Conservation (phyloP, 1,284 basidiomycete species). For the Trichosporon sp. region DNA sequence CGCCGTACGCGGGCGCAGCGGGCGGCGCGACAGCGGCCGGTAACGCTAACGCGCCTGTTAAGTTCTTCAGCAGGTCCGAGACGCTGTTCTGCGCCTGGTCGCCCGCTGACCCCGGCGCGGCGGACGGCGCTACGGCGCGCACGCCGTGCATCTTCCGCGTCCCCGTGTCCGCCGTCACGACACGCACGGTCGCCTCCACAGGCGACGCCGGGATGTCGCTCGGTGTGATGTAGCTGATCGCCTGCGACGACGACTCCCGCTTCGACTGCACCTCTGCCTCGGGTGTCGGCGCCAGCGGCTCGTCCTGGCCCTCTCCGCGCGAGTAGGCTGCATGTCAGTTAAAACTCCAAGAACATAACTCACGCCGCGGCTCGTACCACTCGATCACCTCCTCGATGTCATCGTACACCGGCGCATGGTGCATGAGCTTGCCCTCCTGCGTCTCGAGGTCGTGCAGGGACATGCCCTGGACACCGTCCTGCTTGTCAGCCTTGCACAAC, state of each 20-base stretch:
- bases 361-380: conserved; percentile 33
- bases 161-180: conserved; percentile 10
- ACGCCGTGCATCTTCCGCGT: conserved; percentile 12
- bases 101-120: not conserved
- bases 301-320: not conserved
- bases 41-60: not conserved
- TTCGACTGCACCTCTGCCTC: conserved; percentile 31
- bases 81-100: conserved; percentile 1
- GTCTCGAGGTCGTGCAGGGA: conserved; percentile 29
- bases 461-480: conserved; percentile 27
- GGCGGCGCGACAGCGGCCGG: not conserved
- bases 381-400: conserved; percentile 27
- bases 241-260: conserved; percentile 32
- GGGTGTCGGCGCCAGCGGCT: conserved; percentile 9
- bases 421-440: conserved; percentile 35
- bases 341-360: conserved; percentile 6
- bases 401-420: conserved; percentile 14
- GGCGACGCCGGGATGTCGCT: conserved; percentile 19
- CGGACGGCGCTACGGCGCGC: not conserved
- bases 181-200: conserved; percentile 25
- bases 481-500: not conserved
- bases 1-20: not conserved
- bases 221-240: conserved; percentile 20
- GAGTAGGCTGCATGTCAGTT: conserved; percentile 4
- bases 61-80: not conserved